Evolutionary conservation across 2,329 filamentous ascomycete species (phyloP), one percentile per base, ranked within the genome.

Genomic region (Trichoderma guizhouense): DNA sequence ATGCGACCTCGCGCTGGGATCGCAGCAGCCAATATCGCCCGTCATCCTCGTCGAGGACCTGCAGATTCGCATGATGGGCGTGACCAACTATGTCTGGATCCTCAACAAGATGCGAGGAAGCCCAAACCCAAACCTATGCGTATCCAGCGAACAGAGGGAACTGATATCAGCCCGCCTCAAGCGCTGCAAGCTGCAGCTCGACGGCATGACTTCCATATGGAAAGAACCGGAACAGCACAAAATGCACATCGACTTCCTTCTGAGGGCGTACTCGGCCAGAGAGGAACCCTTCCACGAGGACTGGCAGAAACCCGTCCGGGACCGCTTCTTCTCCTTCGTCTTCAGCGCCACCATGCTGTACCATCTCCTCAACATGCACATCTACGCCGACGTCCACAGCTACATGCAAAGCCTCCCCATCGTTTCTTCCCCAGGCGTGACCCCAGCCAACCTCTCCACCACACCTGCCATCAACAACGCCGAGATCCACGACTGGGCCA

Each of bases 331-430:
- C 18, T 74, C 73, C 3, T 73, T 80, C 12, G 73, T 80, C 5
- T 79, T 81, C 1, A 80, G 81, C 26, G 76, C 79, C 1, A 72
- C 76, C 5, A 80, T 82, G 74, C 77, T 83, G 0, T 81, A 82
- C 58, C 79, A 83, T 55, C 75, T 83, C 2, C 77, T 83, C 58
- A 78, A 72, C 2, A 74, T 84, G 15, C 79, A 83, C 43, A 73
- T 84, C 0, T 79, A 79, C 34, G 77, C 81, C 5, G 81, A 84
- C 34, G 74, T 81, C 0, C 72, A 76, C 3, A 77, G 73, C 3
- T 76, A 83, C 9, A 78, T 75, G 12, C 74, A 78, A 3, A 71
- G 80, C 0, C 78, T 75, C 7, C 72, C 73, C 18, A 73, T 61
- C 18, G 64, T 69, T 3, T 34, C 75, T 1, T 26, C 71, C 1